phyloP scores from a whole-genome alignment of 2,329 filamentous ascomycete species.

The Emmonsiellopsis sp. region DNA sequence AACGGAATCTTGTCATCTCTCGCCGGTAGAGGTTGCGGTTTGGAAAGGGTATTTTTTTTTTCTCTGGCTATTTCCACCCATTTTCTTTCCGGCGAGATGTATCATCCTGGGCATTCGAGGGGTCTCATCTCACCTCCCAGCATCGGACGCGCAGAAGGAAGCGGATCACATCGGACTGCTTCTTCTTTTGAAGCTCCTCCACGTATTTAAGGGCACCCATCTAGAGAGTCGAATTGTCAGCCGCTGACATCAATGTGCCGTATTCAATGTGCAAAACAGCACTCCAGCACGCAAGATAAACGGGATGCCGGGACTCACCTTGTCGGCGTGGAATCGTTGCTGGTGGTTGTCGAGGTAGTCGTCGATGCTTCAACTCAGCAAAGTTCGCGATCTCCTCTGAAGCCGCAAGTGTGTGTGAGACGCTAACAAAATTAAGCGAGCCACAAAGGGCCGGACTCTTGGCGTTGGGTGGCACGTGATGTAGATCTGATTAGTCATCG shows the following conservation, averaged over 20 bases:
- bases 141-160: constrained; percentile 99
- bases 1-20: constrained; percentile 24
- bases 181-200: constrained; percentile 99
- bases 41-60: neutral
- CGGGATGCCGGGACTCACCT: constrained; percentile 24
- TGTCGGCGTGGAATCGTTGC: constrained; percentile 35
- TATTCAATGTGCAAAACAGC: neutral
- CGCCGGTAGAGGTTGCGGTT: constrained; percentile 16
- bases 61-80: neutral
- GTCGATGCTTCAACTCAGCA: constrained; percentile 25
- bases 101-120: constrained; percentile 3
- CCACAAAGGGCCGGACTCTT: constrained; percentile 7
- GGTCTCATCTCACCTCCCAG: constrained; percentile 87
- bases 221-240: constrained; percentile 31
- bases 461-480: constrained; percentile 4
- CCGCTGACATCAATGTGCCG: neutral
- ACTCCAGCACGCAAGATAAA: neutral
- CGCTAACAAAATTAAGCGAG: constrained; percentile 33
- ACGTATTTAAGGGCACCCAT: constrained; percentile 99
- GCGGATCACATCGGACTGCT: constrained; percentile 99
- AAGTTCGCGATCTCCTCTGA: constrained; percentile 14
- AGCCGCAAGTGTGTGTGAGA: constrained; percentile 31
- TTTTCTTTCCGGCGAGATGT: neutral
- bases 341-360: constrained; percentile 34
- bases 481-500: neutral